Base-by-base conservation (phyloP, 2,329 filamentous ascomycete genomes). In the Lecanicillium sp. region DNA sequence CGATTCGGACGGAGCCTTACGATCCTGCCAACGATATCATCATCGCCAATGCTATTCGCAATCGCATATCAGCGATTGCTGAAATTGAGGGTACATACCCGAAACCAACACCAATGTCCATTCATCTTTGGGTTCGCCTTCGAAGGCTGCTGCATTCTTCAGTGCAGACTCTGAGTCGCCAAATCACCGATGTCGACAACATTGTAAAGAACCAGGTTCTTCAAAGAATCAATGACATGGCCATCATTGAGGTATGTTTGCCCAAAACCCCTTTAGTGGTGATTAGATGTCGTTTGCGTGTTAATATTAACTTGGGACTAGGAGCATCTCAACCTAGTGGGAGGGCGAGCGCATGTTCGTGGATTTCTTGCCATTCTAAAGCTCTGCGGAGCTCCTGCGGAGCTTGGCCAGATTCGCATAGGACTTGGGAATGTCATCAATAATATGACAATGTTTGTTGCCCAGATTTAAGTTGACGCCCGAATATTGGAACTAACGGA, bases 111-210 rank as follows among this genome's bases (percentile, higher is more conserved):
- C 26, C 39, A 11, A n/a, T 20, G 11, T 30, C 27, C 4, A 27
- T 42, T 4, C 39, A 42, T 15, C 26, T 42, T 12, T 42, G 39
- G 39, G 27, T 32, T 11, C 39, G 39, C 19, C 39, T 42, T 6
- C 8, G 19, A n/a, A 6, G 32, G 4, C 3, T 32, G 1, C 14
- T 42, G 4, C 15, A 8, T 19, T 30, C n/a, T 21, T 42, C 39
- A 5, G 14, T 42, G 5, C 20, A 21, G 12, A 30, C 15, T 8
- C 17, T 42, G 8, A 42, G 39, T 27, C 17, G 19, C 17, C 24
- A 42, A 4, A 23, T 42, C 4, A 42, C 39, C 5, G 39, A 42
- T 19, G 10, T 32, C 5, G 39, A 42, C 7, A 30, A 32, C 19
- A 14, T 42, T 10, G 19, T 42, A 2, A 6, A 42, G 4, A 42